Evolutionary conservation across 2,329 filamentous ascomycete species (phyloP), one percentile per base, ranked within the genome.

Genomic region (Paradendryphiella salina): DNA sequence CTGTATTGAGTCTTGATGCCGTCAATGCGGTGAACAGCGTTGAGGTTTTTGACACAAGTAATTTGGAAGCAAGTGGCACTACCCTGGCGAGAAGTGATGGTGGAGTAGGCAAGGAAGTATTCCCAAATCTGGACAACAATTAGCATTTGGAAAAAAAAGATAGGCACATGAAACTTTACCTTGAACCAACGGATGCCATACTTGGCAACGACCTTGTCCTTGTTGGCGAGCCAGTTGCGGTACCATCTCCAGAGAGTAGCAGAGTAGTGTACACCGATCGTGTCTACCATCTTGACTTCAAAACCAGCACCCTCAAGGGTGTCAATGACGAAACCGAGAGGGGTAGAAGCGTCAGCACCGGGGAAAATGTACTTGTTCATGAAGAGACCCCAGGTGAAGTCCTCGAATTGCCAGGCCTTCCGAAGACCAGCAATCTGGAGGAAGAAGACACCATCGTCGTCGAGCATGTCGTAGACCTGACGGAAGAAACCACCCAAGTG

Each of bases 341-440:
- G 94, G 51, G 91, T 96, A 35, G 90, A 96, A 44, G 94, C 94
- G 72, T 97, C 94, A 43, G 94, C 94, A 72, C 94, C 94, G 28
- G 92, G 94, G 84, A 97, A 97, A 74, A 97, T 82, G 77, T 97
- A 96, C 80, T 96, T 96, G 86, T 97, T 97, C 91, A 97, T 96
- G 83, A 96, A 97, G 38, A 97, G 83, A 73, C 94, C 94, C 94
- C 94, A 97, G 75, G 93, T 89, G 43, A 96, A 83, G 77, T 97
- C 93, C 81, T 97, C 92, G 71, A 96, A 97, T 76, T 97, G 94
- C 94, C 94, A 97, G 59, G 83, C 80, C 80, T 95, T 95, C 65
- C 94, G 88, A 56, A 99, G 83, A 77, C 94, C 94, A 65, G 93
- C 91, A 66, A 95, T 91, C 76, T 97, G 94, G 54, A 97, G 82